phyloP scores from a whole-genome alignment of 345 rosid genomes.

The Gossypium turneri region DNA sequence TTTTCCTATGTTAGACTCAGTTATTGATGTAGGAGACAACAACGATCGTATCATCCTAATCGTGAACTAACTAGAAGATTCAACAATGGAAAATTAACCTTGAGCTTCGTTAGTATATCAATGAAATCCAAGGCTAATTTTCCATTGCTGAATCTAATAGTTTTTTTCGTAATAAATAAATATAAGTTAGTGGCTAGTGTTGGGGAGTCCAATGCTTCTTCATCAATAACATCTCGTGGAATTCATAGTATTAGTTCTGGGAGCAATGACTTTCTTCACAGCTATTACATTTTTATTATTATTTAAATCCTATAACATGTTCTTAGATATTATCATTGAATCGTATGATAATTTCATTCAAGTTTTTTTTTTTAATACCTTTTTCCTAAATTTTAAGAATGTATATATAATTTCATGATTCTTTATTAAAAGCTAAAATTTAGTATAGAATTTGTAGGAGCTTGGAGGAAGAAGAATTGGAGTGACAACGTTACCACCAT shows the following conservation, averaged over 20 bases:
- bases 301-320: conserved; percentile 53
- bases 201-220: conserved; percentile 49
- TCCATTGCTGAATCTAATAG: too few species aligned
- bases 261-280: conserved; percentile 82
- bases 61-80: conserved; percentile 69
- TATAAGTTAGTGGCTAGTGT: conserved; percentile 35
- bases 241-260: conserved; percentile 64
- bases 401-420: too few species aligned
- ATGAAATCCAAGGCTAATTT: too few species aligned
- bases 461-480: conserved; percentile 87
- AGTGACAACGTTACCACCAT: conserved; percentile 74
- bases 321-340: conserved; percentile 54
- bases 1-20: conserved; percentile 76
- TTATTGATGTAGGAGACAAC: conserved; percentile 71
- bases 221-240: conserved; percentile 58
- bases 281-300: conserved; percentile 76
- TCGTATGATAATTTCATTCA: conserved; percentile 56
- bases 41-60: conserved; percentile 48
- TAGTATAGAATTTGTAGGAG: conserved; percentile 42
- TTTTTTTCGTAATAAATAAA: too few species aligned
- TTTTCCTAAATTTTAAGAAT: too few species aligned
- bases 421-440: background rate
- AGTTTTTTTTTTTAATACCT: conserved; percentile 29
- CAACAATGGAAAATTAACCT: conserved; percentile 73
- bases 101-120: conserved; percentile 53